Evolutionary conservation across 164 flowering plant genomes (phyloP).

Genomic region (Akebia trifoliata): DNA sequence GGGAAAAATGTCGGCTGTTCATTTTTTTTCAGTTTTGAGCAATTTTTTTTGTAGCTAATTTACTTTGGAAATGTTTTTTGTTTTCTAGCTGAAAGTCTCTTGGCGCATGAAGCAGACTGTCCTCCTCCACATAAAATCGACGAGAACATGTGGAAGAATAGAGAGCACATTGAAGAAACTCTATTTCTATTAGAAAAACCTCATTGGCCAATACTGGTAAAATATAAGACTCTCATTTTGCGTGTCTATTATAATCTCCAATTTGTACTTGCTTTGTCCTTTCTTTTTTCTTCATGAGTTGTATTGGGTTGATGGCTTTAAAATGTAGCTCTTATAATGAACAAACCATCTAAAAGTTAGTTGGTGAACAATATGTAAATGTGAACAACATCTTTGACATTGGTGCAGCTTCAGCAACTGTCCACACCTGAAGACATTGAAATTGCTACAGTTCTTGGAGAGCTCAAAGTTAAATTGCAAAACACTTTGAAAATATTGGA

Average conservation of each 20-base stretch:
- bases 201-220: constrained; percentile 63
- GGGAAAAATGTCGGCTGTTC: background rate
- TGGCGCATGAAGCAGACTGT: constrained; percentile 52
- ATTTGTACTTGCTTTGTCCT: background rate
- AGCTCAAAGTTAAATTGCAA: constrained; percentile 46
- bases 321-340: background rate
- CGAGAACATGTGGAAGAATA: constrained; percentile 96
- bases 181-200: constrained; percentile 59
- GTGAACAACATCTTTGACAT: background rate
- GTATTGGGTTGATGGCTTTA: background rate
- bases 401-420: constrained; percentile 63
- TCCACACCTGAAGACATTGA: constrained; percentile 54
- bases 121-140: constrained; percentile 83
- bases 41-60: background rate
- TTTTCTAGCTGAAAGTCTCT: constrained; percentile 38
- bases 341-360: background rate
- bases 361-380: background rate
- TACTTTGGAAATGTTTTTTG: constrained; percentile 6
- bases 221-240: background rate
- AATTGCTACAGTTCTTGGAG: constrained; percentile 37
- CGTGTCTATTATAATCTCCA: background rate
- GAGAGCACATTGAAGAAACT: constrained; percentile 88
- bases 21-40: background rate
- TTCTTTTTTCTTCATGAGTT: background rate
- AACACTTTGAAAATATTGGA: constrained; percentile 46